Evolutionary conservation across 106 monocot species (phyloP), one percentile per base, ranked within the genome.

Genomic region (Chionographis japonica): DNA sequence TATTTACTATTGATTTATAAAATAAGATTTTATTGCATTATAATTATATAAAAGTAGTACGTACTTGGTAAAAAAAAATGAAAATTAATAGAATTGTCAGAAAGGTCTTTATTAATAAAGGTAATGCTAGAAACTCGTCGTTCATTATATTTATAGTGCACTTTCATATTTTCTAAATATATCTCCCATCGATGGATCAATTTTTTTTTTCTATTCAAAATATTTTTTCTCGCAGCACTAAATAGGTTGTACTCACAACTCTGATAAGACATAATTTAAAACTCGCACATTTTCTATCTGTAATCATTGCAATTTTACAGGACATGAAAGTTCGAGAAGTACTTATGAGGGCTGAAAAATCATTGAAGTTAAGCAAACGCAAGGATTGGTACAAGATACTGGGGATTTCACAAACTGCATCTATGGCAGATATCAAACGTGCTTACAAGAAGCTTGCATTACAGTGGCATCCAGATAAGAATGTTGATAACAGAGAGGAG

Each of bases 381-480:
- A 98, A 92, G 80, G 97, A 92, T 71, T 92, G 92, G 97, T 92
- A 98, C 82, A 98, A 90, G 68, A 92, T 92, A 35, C 79, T 98
- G 41, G 97, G 84, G 9, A 42, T 92, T 49, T 82, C 97, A 56
- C 86, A 79, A 74, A 90, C 97, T 68, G 75, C 97, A 64, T 89
- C 97, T 3, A 72, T 85, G 57, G 81, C 87, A 61, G 97, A 92
- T 61, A 97, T 97, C 40, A 98, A 92, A 63, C 88, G 86, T 65
- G 85, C 92, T 13, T 98, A 98, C 74, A 98, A 98, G 67, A 98
- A 98, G 72, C 89, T 98, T 80, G 97, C 97, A 67, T 82, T 98
- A 61, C 86, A 98, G 40, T 98, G 97, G 97, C 97, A 98, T 75
- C 97, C 97, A 46, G 92, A 98, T 79, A 98, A 98, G 68, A 97